Evolutionary conservation across 331 rosid genomes (phyloP), one percentile per base, ranked within the genome.

Genomic region (Prunus yedoensis): DNA sequence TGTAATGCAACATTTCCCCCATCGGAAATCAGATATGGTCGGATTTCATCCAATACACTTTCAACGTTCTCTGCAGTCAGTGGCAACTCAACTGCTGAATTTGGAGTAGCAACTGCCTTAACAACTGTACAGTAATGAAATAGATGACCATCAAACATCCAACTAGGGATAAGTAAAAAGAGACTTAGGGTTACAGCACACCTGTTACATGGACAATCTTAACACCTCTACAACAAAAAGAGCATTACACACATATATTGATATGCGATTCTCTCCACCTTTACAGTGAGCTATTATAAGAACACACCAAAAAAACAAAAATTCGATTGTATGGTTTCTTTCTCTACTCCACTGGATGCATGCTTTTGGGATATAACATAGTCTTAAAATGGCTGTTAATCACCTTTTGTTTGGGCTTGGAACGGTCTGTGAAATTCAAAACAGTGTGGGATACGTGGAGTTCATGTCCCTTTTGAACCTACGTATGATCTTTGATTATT

Each of bases 1-100:
- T 92, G 92, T 74, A 94, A 88, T 41, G 92, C 97, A n/a, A 94
- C 99, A 75, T 94, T 94, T 8, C 99, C 99, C 69, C 99, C 99
- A 10, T 94, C 99, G 6, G 99, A 83, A 78, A 94, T 94, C 64
- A 94, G 97, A 81, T 94, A 94, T 0, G 99, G 99, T 32, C 99
- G 92, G 83, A 94, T 77, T 71, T 94, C 99, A 76, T 94, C 97
- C 87, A 94, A 82, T 27, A 89, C 92, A 43, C 65, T 86, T 71
- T 94, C 99, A 13, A 94, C 91, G 66, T 94, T 94, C 66, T 89
- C 91, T 30, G 92, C 97, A 13, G 97, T 94, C 38, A 94, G 78
- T 47, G 97, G 90, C 82, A 94, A 85, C 67, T 92, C 99, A 30
- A 95, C 59, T 5, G 90, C 92, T 71, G 96, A 86, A 79, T 85